Base-by-base conservation (phyloP, 371 early-diverging fungal species). In the Coemansia sp. region DNA sequence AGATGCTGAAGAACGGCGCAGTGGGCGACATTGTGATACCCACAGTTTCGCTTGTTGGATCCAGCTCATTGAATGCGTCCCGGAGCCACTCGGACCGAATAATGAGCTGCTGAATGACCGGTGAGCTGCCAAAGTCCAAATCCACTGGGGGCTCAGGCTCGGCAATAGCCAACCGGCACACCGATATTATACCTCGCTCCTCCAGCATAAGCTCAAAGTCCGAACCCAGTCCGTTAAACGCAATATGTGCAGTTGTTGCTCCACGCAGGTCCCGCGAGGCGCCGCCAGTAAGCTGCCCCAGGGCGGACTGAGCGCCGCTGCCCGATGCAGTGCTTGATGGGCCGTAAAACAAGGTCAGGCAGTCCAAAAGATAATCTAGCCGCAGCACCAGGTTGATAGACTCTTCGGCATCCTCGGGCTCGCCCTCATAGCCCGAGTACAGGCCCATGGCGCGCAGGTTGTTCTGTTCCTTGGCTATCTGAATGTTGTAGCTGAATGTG, bases 81-180 rank as follows among this genome's bases (percentile, higher is more conserved):
- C 76, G 62, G 2, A 84, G 78, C 82, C 82, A 82, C 26, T 77
- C 66, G 0, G 84, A 84, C 55, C 74, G 63, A 56, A 83, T 80
- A 47, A 82, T 83, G 9, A 82, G 57, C 59, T 80, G 80, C 66
- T 78, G 66, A 26, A 74, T 47, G 0, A 76, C 59, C 0, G 70
- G 74, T 10, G 55, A 55, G 1, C 59, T 63, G 2, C 50, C 47
- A 56, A 83, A 83, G 11, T 60, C 54, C 16, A 83, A 60, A n/a
- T 82, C 79, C 3, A 73, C 52, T 9, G 76, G 49, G 0, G 68
- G 59, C 26, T 82, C 80, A 1, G 79, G 65, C 31, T 67, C 72
- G 39, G 74, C 78, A 2, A 82, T 83, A 5, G 69, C 67, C 49
- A 83, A 55, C 10, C 79, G 65, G 58, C 84, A 83, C 14, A 65